Percentiles rank a stretch among this genome's conserved stretches.
phyloP scores from a whole-genome alignment of 202 grass and related monocot species.

The Setaria viridis region DNA sequence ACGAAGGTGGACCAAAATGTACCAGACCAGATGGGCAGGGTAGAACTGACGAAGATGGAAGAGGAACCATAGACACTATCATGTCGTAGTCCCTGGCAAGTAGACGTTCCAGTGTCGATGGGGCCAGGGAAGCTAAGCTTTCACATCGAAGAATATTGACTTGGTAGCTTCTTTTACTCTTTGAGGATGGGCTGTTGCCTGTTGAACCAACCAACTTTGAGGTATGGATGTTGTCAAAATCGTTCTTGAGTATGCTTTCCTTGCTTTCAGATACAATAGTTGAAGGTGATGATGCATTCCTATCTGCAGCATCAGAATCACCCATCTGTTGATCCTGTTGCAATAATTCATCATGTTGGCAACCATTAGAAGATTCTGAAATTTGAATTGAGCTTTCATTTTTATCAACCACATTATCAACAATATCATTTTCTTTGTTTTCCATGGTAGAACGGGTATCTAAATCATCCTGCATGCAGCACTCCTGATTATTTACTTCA shows the following conservation, averaged over 20 bases:
- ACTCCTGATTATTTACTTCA: constrained; percentile 32
- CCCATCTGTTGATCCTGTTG: constrained; percentile 8
- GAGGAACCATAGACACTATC: constrained; percentile 89
- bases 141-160: constrained; percentile 95
- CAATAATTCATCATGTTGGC: constrained; percentile 1
- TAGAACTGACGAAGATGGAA: constrained; percentile 81
- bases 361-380: not conserved
- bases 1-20: constrained; percentile 93
- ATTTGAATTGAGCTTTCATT: constrained; percentile 23
- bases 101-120: constrained; percentile 76
- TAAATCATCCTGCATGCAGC: constrained; percentile 22
- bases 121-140: constrained; percentile 79
- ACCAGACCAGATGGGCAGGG: constrained; percentile 58
- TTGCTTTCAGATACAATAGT: constrained; percentile 16
- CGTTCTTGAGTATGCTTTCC: constrained; percentile 28
- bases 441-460: constrained; percentile 9
- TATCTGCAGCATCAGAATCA: constrained; percentile 27
- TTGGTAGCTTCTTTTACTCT: constrained; percentile 76
- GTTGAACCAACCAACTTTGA: constrained; percentile 33
- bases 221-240: constrained; percentile 19
- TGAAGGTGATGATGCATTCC: constrained; percentile 30
- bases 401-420: constrained; percentile 3
- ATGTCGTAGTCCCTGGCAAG: constrained; percentile 93
- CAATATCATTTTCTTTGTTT: not conserved
- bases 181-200: not conserved